Percentiles rank a stretch among this genome's conserved stretches.
phyloP scores from a whole-genome alignment of 1,284 basidiomycete genomes.

The Heimioporus retisporus region DNA sequence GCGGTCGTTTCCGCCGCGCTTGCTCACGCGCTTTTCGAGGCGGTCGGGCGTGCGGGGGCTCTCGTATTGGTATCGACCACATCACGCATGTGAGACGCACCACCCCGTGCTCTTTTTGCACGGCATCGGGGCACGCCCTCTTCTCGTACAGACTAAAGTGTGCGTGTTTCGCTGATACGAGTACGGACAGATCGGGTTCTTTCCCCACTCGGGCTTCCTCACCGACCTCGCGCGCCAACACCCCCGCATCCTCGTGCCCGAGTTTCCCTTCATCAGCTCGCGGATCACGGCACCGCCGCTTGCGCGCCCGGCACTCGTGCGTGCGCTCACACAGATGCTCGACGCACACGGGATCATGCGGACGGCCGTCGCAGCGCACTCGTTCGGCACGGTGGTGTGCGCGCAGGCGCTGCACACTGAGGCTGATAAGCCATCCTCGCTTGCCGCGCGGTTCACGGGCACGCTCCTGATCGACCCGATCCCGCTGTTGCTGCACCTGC shows the following conservation, averaged over 20 bases:
- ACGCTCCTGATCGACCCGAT: conserved; percentile 70
- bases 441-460: conserved; percentile 49
- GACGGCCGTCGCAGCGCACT: conserved; percentile 64
- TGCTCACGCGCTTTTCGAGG: conserved; percentile 55
- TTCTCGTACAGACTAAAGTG: no score
- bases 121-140: conserved; percentile 65
- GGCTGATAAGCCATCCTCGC: no score
- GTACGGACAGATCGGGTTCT: conserved; percentile 63
- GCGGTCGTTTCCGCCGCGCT: conserved; percentile 64
- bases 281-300: conserved; percentile 58
- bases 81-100: conserved; percentile 55
- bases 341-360: conserved; percentile 51
- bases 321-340: conserved; percentile 51
- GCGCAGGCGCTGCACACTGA: no score
- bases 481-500: conserved; percentile 69
- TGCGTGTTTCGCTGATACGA: no score
- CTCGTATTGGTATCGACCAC: conserved; percentile 73
- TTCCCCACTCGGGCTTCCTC: conserved; percentile 64
- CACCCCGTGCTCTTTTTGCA: conserved; percentile 72
- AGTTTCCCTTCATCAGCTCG: conserved; percentile 68
- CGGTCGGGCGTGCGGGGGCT: conserved; percentile 51
- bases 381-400: conserved; percentile 63
- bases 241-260: conserved; percentile 64
- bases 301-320: conserved; percentile 26
- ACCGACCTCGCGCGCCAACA: conserved; percentile 50